Evolutionary conservation across 345 rosid species (phyloP).

Genomic region (Lepidium aucheri): DNA sequence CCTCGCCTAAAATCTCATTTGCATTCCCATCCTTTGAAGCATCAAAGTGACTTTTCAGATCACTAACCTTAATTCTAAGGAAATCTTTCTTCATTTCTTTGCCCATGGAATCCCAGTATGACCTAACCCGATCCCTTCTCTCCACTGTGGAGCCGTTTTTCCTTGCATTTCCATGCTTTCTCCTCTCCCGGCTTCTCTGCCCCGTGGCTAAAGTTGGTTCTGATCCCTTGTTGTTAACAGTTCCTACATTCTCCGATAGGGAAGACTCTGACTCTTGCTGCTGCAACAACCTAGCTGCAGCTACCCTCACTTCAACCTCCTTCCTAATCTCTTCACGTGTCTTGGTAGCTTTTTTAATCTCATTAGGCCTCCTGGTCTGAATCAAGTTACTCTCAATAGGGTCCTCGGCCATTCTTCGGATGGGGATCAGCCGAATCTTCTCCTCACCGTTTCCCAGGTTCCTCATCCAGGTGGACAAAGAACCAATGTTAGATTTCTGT

Average conservation of each 20-base stretch:
- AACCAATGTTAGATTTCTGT: slow-evolving; percentile 64
- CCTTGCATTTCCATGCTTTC: slow-evolving; percentile 52
- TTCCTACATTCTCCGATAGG: slow-evolving; percentile 29
- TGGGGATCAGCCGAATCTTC: slow-evolving; percentile 61
- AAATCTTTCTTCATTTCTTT: slow-evolving; percentile 49
- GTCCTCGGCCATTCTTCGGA: slow-evolving; percentile 69
- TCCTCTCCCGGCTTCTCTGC: slow-evolving; percentile 61
- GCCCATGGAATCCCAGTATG: slow-evolving; percentile 68
- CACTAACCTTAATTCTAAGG: slow-evolving; percentile 51
- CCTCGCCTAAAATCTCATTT: slow-evolving; percentile 51
- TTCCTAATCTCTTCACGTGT: slow-evolving; percentile 86
- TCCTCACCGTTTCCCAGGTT: slow-evolving; percentile 79
- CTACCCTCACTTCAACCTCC: slow-evolving; percentile 94
- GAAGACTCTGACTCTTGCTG: slow-evolving; percentile 70
- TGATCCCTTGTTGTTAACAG: slow-evolving; percentile 38
- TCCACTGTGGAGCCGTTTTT: slow-evolving; percentile 49
- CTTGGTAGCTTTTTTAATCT: slow-evolving; percentile 88
- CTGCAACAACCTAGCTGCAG: slow-evolving; percentile 82
- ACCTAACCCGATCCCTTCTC: slow-evolving; percentile 53
- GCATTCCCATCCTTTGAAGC: slow-evolving; percentile 53
- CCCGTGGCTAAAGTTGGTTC: slow-evolving; percentile 40
- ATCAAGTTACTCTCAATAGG: slow-evolving; percentile 77
- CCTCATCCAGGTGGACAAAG: slow-evolving; percentile 81
- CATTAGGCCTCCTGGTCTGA: slow-evolving; percentile 76
- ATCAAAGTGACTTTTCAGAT: slow-evolving; percentile 54